A percentile compares a stretch with the other conserved stretches of the same genome.
Evolutionary conservation across 2,329 filamentous ascomycete genomes (phyloP).

Genomic region (Apiospora phragmitis): DNA sequence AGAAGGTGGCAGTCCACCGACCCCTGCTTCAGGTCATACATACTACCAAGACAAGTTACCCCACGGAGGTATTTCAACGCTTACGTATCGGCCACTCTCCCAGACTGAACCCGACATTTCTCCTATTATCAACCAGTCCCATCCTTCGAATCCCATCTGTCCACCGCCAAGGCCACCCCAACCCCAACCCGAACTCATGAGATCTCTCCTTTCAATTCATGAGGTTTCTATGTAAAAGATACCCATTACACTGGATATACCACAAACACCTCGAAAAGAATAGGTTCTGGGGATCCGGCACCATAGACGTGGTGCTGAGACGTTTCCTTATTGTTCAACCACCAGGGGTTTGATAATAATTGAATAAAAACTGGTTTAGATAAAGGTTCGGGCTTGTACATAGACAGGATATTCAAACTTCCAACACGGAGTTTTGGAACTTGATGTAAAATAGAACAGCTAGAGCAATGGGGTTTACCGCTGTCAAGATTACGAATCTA

Average conservation of each 20-base stretch:
- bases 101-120: background rate
- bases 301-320: no score
- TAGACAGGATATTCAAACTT: no score
- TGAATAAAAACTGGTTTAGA: no score
- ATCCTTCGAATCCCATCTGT: background rate
- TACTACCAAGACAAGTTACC: background rate
- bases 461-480: no score
- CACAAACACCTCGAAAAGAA: background rate
- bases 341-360: no score
- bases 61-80: background rate
- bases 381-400: no score
- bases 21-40: background rate
- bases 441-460: no score
- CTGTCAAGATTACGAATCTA: no score
- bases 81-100: background rate
- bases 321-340: no score
- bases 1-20: background rate
- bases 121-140: background rate
- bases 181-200: background rate
- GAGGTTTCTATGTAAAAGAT: background rate
- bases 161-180: background rate
- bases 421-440: no score
- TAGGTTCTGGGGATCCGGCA: no score
- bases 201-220: background rate
- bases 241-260: no score